Base-by-base conservation (phyloP, 2,329 filamentous ascomycete species). In the Ceratocystis papillata region DNA sequence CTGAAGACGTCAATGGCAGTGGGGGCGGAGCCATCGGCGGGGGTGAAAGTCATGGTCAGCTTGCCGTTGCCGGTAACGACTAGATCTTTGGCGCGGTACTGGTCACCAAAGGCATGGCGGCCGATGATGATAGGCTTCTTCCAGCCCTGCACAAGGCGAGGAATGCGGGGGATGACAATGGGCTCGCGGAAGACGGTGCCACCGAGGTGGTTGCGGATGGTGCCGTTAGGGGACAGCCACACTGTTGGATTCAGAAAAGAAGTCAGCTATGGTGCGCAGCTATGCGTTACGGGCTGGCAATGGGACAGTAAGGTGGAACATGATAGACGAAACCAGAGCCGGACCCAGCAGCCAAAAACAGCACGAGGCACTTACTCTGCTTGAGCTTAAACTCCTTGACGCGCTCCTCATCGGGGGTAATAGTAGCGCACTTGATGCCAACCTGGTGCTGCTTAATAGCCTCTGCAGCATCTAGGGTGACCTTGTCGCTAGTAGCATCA, bases 361-460 rank as follows among this genome's bases (percentile, higher is more conserved):
- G 15, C 20, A 25, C 1, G 17, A 17, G 41, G 61, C 46, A 77
- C 87, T 77, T 79, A 92, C 88, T 97, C 81, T 97, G 87, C 88
- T 97, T 99, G 72, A 99, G 84, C 76, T 96, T 92, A 79, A 97
- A 99, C 79, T 97, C 94, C 81, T 97, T 84, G 37, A 99, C 93
- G 76, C 94, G 88, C 70, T 86, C 88, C 84, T 99, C 94, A 76
- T 99, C 94, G 48, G 94, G 94, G 55, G 94, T 99, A 80, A 99
- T 99, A 76, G 94, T 99, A 70, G 94, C 94, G 78, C 94, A 99
- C 83, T 99, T 99, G 80, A 99, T 90, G 77, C 93, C 94, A 65
- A 99, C 94, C 68, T 88, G 90, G 83, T 97, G 96, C 83, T 96
- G 96, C 84, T 96, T 92, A 81, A 97, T 97, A 55, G 94, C 94